A percentile compares a stretch with the other conserved stretches of the same genome.
Conservation (phyloP, 306 rosid species). For the Cyamopsis tetragonoloba region DNA sequence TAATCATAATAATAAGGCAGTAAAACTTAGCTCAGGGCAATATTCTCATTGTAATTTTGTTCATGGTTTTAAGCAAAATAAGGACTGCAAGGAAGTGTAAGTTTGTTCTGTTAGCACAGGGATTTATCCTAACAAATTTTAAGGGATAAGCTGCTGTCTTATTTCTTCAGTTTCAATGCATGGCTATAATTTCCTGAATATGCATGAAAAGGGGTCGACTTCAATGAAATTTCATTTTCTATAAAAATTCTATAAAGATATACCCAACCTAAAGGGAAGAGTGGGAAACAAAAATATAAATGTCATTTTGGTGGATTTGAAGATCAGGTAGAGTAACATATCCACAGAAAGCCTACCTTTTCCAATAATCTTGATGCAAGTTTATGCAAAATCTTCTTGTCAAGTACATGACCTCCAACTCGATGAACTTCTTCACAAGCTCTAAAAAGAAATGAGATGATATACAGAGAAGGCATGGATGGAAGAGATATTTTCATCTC, state of each 20-base stretch:
- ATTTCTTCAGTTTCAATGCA: background rate
- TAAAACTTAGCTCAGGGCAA: background rate
- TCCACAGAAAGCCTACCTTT: conserved; percentile 52
- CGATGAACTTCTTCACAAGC: conserved; percentile 93
- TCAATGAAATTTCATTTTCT: conserved; percentile 8
- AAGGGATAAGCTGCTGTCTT: background rate
- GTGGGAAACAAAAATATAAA: background rate
- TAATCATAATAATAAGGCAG: background rate
- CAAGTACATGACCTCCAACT: conserved; percentile 96
- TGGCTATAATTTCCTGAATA: background rate
- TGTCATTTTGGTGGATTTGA: background rate
- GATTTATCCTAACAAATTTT: background rate
- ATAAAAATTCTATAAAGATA: background rate
- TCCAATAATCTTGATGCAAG: conserved; percentile 68
- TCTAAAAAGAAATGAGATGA: conserved; percentile 74
- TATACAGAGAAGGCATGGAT: conserved; percentile 86
- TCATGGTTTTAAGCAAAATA: background rate
- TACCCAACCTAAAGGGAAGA: background rate
- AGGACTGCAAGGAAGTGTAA: background rate
- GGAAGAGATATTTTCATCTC: conserved; percentile 95
- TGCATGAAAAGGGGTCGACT: background rate
- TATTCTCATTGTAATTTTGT: background rate
- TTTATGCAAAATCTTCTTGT: conserved; percentile 81
- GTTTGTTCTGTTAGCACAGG: background rate
- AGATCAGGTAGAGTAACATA: conserved; percentile 5